Base-by-base conservation (phyloP, 1,139 yeast species). In the Geotrichum reessii region DNA sequence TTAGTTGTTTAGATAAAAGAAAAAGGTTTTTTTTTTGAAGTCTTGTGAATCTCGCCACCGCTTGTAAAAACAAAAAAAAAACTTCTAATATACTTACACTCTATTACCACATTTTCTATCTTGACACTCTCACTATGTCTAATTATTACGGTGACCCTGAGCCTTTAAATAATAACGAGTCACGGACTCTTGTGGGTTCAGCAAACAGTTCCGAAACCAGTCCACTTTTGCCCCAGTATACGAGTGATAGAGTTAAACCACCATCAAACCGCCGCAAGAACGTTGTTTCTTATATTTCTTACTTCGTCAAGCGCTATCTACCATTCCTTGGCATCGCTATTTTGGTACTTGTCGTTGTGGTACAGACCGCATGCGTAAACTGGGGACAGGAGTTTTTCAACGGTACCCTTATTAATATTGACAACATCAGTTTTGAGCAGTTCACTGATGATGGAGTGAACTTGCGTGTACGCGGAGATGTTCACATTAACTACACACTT, bases 351-450 rank as follows among this genome's bases (percentile, higher is more conserved):
- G 44, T 37, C 19, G 44, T 37, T 17, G 19, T 37, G 21, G 44
- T n/a, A 9, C 44, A 37, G 33, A 44, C 46, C 25, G 40, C 40
- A 8, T 17, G 19, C 4, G 59, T 56, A 6, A 37, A 52, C 53
- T 55, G 59, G 59, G 42, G 19, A 4, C 27, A 49, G 17, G 60
- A 59, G 54, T 54, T 59, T 48, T 25, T 52, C 5, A 59, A 59
- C 22, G 59, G 60, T 3, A 52, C 60, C 14, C 25, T 28, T 3
- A 21, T 59, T 21, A 50, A 50, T 9, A 52, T 57, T 12, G 49
- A 57, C 22, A 33, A 46, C 7, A 52, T 59, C 19, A 28, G 55
- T n/a, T 27, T 59, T 22, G 47, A 57, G 33, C 44, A 51, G 14
- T 50, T 59, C 21, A 57, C 56, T 7, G 46, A 47, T n/a, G 53